Base-by-base conservation (phyloP, 495 filamentous ascomycete species). In the Echria macrotheca region DNA sequence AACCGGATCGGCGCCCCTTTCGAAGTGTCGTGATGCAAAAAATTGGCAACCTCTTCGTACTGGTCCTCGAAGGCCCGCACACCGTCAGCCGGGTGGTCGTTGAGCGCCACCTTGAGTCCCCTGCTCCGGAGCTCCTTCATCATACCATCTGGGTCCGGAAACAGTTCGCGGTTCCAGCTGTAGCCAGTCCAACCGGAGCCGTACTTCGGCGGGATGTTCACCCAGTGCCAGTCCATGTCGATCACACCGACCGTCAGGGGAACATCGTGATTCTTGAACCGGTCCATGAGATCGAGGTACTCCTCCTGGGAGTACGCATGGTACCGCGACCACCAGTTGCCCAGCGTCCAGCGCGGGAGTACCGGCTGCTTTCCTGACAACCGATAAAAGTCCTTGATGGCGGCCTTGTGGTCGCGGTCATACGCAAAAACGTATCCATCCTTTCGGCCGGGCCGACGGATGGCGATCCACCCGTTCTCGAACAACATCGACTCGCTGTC, bases 251-350 rank as follows among this genome's bases (percentile, higher is more conserved):
- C 79, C 18, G 59, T 71, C 24, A 83, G 55, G 0, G 79, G 79
- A n/a, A 82, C 72, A 0, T 60, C 57, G 18, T 74, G 60, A 11
- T 54, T 31, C 24, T 57, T 47, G 49, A 82, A 80, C 18, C 61
- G 58, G 50, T 76, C 69, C 68, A 82, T 70, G 18, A 83, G 59
- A 3, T 58, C 56, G 3, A 80, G 36, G 56, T 80, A 81, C 53
- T 81, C 78, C 12, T 68, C 51, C 5, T 59, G 63, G 1, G 56
- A 56, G 54, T 80, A 83, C 1, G 65, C 66, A 54, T 82, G 70
- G 56, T 81, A 83, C 9, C 79, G 67, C 21, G 74, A 78, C 78
- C 78, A 83, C 79, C 79, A 83, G 50, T 83, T 83, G 0, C 79
- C 79, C n/a, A 83, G 59, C 0, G 72, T 66, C 64, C 68, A 83